phyloP scores from a whole-genome alignment of 2,329 filamentous ascomycete genomes.

The Metarhizium rileyi region DNA sequence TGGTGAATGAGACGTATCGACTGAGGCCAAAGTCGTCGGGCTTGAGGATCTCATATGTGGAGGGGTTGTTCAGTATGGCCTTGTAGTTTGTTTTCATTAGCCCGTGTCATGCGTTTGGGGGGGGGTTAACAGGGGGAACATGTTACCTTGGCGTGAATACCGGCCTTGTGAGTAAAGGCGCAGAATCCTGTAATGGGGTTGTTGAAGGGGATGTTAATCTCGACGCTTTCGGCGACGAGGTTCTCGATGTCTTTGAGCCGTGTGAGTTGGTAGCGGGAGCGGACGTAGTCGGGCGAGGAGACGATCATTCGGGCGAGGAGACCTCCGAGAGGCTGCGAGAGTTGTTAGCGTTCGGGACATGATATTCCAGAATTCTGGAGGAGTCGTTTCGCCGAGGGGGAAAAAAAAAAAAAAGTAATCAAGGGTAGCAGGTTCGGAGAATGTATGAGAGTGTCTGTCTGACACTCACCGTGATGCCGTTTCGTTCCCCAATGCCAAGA shows the following conservation, averaged over 20 bases:
- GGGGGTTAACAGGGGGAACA: background rate
- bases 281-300: conserved; percentile 6
- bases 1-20: conserved; percentile 47
- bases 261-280: conserved; percentile 59
- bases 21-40: conserved; percentile 47
- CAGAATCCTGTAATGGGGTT: conserved; percentile 23
- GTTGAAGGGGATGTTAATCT: conserved; percentile 16
- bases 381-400: too few relatives aligned
- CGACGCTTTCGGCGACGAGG: conserved; percentile 49
- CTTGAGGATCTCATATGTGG: conserved; percentile 82
- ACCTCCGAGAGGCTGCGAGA: conserved; percentile 7
- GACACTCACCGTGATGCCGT: conserved; percentile 8
- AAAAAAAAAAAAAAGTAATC: too few relatives aligned
- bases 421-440: too few relatives aligned
- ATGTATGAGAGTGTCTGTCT: too few relatives aligned
- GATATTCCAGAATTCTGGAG: too few relatives aligned
- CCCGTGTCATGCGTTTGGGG: background rate
- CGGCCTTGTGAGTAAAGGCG: conserved; percentile 24
- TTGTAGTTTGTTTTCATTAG: background rate
- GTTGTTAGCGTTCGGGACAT: too few relatives aligned
- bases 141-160: conserved; percentile 23
- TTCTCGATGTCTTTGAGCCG: conserved; percentile 81
- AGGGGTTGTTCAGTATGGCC: conserved; percentile 13
- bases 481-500: conserved; percentile 8
- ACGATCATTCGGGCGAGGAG: conserved; percentile 7